Percentiles rank a stretch among this genome's conserved stretches.
Evolutionary conservation across 768 basidiomycete genomes (phyloP).

Genomic region (Lactarius tabidus): DNA sequence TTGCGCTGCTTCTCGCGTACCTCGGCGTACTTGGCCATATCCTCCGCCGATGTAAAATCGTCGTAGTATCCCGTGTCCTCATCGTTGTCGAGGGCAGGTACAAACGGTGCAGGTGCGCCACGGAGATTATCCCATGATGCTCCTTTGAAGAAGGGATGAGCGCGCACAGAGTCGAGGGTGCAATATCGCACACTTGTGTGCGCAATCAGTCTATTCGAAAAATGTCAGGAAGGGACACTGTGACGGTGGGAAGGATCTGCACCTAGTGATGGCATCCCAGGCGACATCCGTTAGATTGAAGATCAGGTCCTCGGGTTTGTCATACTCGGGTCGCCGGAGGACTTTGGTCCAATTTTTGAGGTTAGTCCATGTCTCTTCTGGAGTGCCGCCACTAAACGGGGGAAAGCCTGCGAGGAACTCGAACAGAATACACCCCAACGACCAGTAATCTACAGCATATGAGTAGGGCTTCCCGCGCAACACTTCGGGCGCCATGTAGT

Average conservation of each 20-base stretch:
- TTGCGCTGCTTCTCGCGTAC: slow-evolving; percentile 96
- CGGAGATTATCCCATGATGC: slow-evolving; percentile 80
- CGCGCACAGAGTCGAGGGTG: slow-evolving; percentile 65
- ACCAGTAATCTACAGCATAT: slow-evolving; percentile 98
- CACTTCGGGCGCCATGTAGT: slow-evolving; percentile 98
- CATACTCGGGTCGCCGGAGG: slow-evolving; percentile 89
- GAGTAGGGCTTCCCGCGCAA: slow-evolving; percentile 92
- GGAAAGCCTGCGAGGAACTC: slow-evolving; percentile 97
- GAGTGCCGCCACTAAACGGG: slow-evolving; percentile 92
- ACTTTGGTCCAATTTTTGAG: slow-evolving; percentile 97
- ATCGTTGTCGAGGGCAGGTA: slow-evolving; percentile 91
- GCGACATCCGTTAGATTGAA: slow-evolving; percentile 93
- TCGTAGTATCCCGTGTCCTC: slow-evolving; percentile 95
- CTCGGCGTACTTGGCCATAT: slow-evolving; percentile 99
- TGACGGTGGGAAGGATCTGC: slow-evolving; percentile 24
- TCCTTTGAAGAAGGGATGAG: slow-evolving; percentile 78
- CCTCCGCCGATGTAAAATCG: slow-evolving; percentile 81
- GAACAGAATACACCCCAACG: slow-evolving; percentile 95
- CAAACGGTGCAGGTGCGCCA: slow-evolving; percentile 76
- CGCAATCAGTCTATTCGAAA: slow-evolving; percentile 65
- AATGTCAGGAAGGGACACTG: neutral
- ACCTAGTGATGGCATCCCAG: slow-evolving; percentile 93
- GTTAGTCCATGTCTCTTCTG: slow-evolving; percentile 99
- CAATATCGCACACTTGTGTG: slow-evolving; percentile 78
- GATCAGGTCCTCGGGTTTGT: slow-evolving; percentile 91